Base-by-base conservation (phyloP, 2,329 filamentous ascomycete genomes). In the Curvularia sp. region DNA sequence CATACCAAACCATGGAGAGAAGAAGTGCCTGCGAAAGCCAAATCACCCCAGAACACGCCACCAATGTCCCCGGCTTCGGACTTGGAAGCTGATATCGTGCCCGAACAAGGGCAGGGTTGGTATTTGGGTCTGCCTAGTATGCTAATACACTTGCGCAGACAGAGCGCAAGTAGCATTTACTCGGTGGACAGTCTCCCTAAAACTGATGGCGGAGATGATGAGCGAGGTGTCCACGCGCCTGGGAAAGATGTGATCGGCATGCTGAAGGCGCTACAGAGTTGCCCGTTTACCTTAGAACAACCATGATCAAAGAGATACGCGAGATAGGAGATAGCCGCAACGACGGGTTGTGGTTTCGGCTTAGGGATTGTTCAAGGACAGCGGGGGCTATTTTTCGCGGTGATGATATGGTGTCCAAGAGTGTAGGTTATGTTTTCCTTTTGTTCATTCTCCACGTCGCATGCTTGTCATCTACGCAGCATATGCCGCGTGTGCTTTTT, bases 1-100 rank as follows among this genome's bases (percentile, higher is more conserved):
- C 55, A 60, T 1, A 60, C 57, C 23, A 52, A 63, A 41, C 25
- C 43, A 4, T 45, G 34, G 53, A 61, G 19, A 50, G 55, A 32
- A 61, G 58, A 28, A n/a, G 8, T 3, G 19, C 12, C 21, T 23
- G 1, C 12, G 5, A 18, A 9, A 25, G 19, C 10, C 18, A 19
- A 34, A 19, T 46, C 42, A 19, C 7, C 7, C 4, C 21, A 34
- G 10, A 38, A 9, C 19, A 36, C 30, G 13, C 46, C 13, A 9
- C 10, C 13, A 15, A 45, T 18, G 15, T 15, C 25, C 4, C 25
- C 23, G 13, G 13, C 5, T 27, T 9, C 4, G 12, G 6, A 25
- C 36, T 39, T 28, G n/a, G 32, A 34, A n/a, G 12, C 32, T 15
- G 32, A 13, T 2, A 21, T 10, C 9, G 36, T 28, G 6, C 3